Percentiles rank a stretch among this genome's conserved stretches.
Conservation (phyloP, 192 early-diverging fungal genomes). For the Coemansia sp. region DNA sequence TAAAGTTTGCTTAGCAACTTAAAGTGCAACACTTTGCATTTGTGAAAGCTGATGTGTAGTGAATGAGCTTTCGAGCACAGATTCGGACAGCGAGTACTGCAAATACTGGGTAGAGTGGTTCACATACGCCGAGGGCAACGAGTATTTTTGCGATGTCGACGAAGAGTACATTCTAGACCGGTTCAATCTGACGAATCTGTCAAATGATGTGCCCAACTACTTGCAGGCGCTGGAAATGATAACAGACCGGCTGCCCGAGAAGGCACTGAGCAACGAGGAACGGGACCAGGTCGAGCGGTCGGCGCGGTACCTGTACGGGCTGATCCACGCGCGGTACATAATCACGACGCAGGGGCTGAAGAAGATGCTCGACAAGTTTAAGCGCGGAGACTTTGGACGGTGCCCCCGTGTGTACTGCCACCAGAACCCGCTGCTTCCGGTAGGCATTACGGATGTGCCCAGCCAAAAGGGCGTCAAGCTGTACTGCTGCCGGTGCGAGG, state of each 20-base stretch:
- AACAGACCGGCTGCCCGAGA: constrained; percentile 63
- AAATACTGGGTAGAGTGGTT: constrained; percentile 97
- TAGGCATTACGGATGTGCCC: constrained; percentile 86
- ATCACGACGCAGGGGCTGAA: constrained; percentile 86
- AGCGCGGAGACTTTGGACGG: constrained; percentile 91
- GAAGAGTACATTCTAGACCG: constrained; percentile 95
- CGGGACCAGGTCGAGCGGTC: constrained; percentile 83
- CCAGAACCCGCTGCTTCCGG: constrained; percentile 84
- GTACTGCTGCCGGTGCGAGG: constrained; percentile 95
- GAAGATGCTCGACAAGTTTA: constrained; percentile 97
- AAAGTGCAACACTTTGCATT: background rate
- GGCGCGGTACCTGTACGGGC: constrained; percentile 90
- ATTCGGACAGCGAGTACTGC: constrained; percentile 48
- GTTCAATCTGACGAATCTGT: constrained; percentile 96
- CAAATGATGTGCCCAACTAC: constrained; percentile 88
- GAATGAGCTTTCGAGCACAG: constrained; percentile 43
- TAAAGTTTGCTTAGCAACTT: background rate
- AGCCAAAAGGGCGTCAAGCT: constrained; percentile 86
- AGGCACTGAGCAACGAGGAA: constrained; percentile 59
- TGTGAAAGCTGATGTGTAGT: constrained; percentile 21
- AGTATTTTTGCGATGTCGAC: constrained; percentile 98
- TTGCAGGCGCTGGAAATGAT: constrained; percentile 87
- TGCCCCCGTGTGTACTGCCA: constrained; percentile 94
- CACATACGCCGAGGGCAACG: constrained; percentile 85
- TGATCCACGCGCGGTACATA: constrained; percentile 98